These are phyloP conservation scores for Metarhizium guizhouense DNA, from an alignment of 2,329 filamentous ascomycete genomes.

Conservation along the genomic window DNA sequence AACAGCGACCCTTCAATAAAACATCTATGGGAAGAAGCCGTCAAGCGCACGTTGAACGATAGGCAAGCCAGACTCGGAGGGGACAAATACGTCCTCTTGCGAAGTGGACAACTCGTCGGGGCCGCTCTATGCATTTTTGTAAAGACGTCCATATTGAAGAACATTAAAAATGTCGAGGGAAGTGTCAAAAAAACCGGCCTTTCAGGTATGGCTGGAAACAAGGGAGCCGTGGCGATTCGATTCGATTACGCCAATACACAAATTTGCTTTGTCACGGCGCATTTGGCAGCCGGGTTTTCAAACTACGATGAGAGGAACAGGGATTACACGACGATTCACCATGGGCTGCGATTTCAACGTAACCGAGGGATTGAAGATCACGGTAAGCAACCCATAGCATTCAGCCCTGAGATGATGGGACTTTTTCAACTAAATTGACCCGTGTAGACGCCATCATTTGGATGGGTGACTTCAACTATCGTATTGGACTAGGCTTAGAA, in stretches of 20 bases:
- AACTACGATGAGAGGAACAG: conserved; percentile 95
- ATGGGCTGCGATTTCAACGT: conserved; percentile 81
- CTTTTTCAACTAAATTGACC: not conserved
- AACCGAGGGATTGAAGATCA: conserved; percentile 90
- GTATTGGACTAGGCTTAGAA: conserved; percentile 77
- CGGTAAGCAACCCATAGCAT: conserved; percentile 33
- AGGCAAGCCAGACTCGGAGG: conserved; percentile 55
- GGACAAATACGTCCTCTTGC: conserved; percentile 78
- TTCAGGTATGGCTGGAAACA: conserved; percentile 96
- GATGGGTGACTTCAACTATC: conserved; percentile 98
- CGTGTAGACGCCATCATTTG: conserved; percentile 66
- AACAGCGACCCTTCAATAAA: conserved; percentile 86
- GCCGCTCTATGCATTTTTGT: conserved; percentile 90
- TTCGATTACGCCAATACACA: conserved; percentile 91
- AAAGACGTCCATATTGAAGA: conserved; percentile 62
- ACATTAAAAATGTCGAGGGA: conserved; percentile 95
- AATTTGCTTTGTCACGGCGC: conserved; percentile 91
- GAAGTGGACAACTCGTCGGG: conserved; percentile 90
- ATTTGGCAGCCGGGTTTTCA: conserved; percentile 89
- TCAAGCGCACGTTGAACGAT: conserved; percentile 67
- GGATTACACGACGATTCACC: conserved; percentile 83
- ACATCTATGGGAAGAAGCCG: conserved; percentile 76
- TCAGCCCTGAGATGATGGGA: not conserved
- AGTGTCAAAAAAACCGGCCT: conserved; percentile 90
- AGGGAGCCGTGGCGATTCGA: conserved; percentile 91